Conservation (phyloP, 345 rosid genomes). For the Eucalyptus virginea region DNA sequence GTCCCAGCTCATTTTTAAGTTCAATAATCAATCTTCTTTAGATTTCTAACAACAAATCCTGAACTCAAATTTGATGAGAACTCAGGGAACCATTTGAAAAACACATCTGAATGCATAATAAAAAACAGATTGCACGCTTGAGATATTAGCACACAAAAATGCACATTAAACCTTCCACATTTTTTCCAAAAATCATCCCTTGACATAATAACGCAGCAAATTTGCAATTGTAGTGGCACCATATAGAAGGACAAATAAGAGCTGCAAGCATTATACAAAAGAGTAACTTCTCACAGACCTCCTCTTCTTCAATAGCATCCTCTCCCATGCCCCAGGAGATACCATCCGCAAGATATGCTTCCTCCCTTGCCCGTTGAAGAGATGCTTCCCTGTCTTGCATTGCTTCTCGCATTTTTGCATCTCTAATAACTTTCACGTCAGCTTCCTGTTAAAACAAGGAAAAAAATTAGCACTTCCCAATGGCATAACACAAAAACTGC, state of each 20-base stretch:
- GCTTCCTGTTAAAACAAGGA: neutral
- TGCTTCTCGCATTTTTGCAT: constrained; percentile 41
- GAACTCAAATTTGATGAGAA: neutral
- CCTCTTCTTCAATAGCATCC: constrained; percentile 91
- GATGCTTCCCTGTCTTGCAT: constrained; percentile 78
- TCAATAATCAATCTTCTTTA: neutral
- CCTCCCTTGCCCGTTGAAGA: constrained; percentile 68
- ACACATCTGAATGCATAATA: neutral
- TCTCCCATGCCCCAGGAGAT: constrained; percentile 99
- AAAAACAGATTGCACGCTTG: neutral
- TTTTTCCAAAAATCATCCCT: neutral
- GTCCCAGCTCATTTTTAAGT: neutral
- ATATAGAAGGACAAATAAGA: neutral
- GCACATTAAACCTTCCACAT: neutral
- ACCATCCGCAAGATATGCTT: constrained; percentile 83
- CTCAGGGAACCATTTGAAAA: neutral
- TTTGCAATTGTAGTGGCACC: neutral
- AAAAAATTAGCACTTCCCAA: neutral
- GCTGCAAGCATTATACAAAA: neutral
- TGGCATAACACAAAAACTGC: neutral
- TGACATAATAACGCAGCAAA: neutral
- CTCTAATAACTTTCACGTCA: constrained; percentile 49
- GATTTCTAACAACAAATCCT: neutral
- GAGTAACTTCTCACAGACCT: constrained; percentile 34
- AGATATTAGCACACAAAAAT: neutral